Evolutionary conservation across 2,329 filamentous ascomycete species (phyloP), one percentile per base, ranked within the genome.

Genomic region (Diplodia scrobiculata): DNA sequence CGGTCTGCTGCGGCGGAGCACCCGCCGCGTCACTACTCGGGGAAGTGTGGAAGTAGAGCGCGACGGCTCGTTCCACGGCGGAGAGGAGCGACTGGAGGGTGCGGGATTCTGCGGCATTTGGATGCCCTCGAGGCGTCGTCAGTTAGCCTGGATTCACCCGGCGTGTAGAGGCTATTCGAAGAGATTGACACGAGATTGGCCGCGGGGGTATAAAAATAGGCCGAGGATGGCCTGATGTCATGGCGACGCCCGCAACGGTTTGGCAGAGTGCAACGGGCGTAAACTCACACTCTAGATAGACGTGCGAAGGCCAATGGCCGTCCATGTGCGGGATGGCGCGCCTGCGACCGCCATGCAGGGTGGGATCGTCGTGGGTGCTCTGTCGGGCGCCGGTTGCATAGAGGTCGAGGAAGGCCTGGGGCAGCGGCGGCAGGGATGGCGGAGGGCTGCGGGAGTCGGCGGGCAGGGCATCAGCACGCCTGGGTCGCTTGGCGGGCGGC

Each of bases 271-370:
- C 14, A 54, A 29, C 52, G 34, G 34, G 32, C n/a, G 41, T 11
- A 5, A 52, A 52, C 87, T 79, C 83, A 96, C 95, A 99, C 80
- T 98, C 94, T 66, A 97, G 82, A 76, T 96, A 98, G 53, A 98
- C 76, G 78, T 98, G 94, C 38, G 89, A 92, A 1, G 94, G 92
- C 95, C 95, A 99, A 76, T 92, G 91, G 68, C 95, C 95, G 67
- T 88, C 86, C 29, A 94, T 82, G 78, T 99, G 95, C 27, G 94
- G 93, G 58, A 87, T 90, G 66, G 89, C 85, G 50, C 95, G 86
- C 74, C 89, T 91, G 53, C 94, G 88, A 64, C 95, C 95, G 36
- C 89, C 90, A 76, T 99, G 95, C 67, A 98, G 82, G 67, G 84
- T 83, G 0, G 94, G 92, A 74, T 97, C 90, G 78, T 98, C 95